Evolutionary conservation across 1,139 yeast species (phyloP), one percentile per base, ranked within the genome.

Genomic region (Candida sp.): DNA sequence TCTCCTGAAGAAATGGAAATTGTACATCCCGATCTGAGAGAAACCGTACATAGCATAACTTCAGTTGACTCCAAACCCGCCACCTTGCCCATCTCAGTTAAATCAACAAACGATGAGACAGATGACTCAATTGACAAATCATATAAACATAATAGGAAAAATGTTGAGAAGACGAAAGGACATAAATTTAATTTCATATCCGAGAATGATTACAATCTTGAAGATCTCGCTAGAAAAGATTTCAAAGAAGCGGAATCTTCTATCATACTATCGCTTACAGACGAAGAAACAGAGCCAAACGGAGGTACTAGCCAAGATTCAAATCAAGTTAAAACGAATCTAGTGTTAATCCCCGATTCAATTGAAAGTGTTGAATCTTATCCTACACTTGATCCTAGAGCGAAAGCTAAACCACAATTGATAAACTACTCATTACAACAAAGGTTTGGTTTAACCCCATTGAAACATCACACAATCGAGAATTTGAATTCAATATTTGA

Each of bases 311-410:
- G 11, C 12, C 6, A 11, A 30, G 5, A 5, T 5, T 30, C 33
- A 30, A 30, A 32, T 12, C 2, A 5, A 6, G 19, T 2, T 32
- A 6, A 2, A 6, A 9, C 2, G 34, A 32, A 32, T 6, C 19
- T 2, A 12, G 4, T 32, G 2, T 12, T 32, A 32, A n/a, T 32
- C 6, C 34, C 34, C 7, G 34, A 32, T 12, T 32, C 34, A 11
- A 12, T 7, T 32, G 19, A 6, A 6, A 12, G 12, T 12, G 34
- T 7, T 7, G 7, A 6, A 12, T 5, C 6, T 7, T 37, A 37
- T 29, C 5, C 34, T 5, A 37, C 39, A 9, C 34, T 37, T 9
- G 39, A 37, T 19, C 39, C 39, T 5, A 19, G 25, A n/a, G 33
- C 39, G 6, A 11, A 37, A 11, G 12, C 8, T 12, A 11, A n/a